phyloP scores from a whole-genome alignment of 2,329 filamentous ascomycete genomes.

The Mariannaea elegans region DNA sequence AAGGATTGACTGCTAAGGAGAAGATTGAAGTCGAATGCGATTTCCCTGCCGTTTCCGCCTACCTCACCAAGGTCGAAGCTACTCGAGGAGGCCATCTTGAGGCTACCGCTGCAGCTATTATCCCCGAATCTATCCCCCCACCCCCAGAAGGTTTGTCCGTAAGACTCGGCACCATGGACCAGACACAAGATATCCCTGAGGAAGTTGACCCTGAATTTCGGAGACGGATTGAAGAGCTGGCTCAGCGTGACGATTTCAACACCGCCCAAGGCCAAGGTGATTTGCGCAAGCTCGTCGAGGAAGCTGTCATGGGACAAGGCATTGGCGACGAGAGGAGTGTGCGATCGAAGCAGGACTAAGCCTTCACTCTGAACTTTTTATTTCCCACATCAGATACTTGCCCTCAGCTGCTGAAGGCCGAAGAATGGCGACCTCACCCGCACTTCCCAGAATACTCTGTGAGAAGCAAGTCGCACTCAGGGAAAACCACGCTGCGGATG shows the following conservation, averaged over 20 bases:
- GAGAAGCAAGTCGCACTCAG: conserved; percentile 62
- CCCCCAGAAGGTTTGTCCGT: conserved; percentile 81
- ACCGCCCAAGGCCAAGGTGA: conserved; percentile 82
- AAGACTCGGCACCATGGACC: conserved; percentile 78
- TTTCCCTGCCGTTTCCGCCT: conserved; percentile 33
- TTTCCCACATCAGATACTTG: conserved; percentile 70
- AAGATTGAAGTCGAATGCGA: conserved; percentile 63
- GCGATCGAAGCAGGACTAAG: conserved; percentile 65
- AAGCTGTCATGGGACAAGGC: conserved; percentile 76
- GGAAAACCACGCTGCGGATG: conserved; percentile 63
- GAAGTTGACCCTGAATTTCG: conserved; percentile 85
- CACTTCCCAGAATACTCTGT: conserved; percentile 53
- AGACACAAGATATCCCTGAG: conserved; percentile 65
- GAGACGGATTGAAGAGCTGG: conserved; percentile 87
- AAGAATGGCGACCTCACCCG: conserved; percentile 62
- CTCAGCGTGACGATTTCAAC: conserved; percentile 83
- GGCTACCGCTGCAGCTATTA: conserved; percentile 38
- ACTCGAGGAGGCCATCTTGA: conserved; percentile 42
- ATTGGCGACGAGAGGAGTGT: conserved; percentile 72
- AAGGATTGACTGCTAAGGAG: conserved; percentile 82
- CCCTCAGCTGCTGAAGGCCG: conserved; percentile 58
- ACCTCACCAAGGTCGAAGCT: conserved; percentile 32
- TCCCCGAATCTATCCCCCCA: conserved; percentile 60
- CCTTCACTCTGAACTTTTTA: conserved; percentile 54
- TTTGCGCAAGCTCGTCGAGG: conserved; percentile 79